Base-by-base conservation (phyloP, 2,329 filamentous ascomycete species). In the Sporothrix globosa region DNA sequence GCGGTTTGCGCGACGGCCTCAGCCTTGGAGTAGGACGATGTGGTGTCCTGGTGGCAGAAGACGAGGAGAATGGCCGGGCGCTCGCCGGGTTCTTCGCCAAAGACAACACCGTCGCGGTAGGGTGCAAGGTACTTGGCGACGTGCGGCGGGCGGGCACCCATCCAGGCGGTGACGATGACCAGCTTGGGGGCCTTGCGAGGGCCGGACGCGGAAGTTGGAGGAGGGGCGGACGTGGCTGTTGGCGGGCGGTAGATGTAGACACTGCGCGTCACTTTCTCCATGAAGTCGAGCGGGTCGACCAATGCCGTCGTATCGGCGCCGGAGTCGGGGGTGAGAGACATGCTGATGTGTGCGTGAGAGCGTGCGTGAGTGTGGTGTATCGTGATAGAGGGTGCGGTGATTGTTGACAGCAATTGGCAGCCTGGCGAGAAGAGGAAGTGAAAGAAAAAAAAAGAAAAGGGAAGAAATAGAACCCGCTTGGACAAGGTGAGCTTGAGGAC, bases 111-210 rank as follows among this genome's bases (percentile, higher is more conserved):
- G 58, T 70, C 68, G 72, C 82, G 83, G 75, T 86, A 82, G 34
- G 78, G 77, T 4, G 79, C 74, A 39, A 84, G 79, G 75, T 87
- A 87, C 74, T 87, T 87, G 73, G 80, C 80, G 58, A 87, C 82
- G 75, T 87, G 84, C 7, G 76, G 76, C 52, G 85, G 81, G n/a
- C 76, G 79, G 11, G 85, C 84, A 58, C 80, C 82, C 80, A 86
- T 84, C 85, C 85, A 87, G 9, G 81, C 78, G 48, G 82, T 80
- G 48, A 87, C 65, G 30, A 86, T 73, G 70, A 87, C 80, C 48
- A 87, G 80, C 68, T 81, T 81, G 14, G 85, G 84, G 11, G 79
- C 75, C 1, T 72, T 48, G 46, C 44, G 63, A 4, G 46, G 63
- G 19, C 46, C 27, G 10, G 52, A 27, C 4, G 69, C 30, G 2